phyloP scores from a whole-genome alignment of 140 eudicot species.

The Senecio squalidus region DNA sequence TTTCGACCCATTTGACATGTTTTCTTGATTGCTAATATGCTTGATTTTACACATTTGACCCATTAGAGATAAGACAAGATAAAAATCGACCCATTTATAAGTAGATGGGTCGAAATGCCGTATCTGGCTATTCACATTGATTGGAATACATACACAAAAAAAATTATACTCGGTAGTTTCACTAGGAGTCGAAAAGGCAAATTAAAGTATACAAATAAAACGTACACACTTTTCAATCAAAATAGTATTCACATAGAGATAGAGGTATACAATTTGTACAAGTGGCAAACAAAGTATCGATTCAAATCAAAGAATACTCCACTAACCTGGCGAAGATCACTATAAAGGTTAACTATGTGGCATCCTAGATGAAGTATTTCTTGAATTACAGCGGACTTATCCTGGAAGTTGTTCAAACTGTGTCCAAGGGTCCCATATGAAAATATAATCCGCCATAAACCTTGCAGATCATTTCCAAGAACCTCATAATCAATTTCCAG shows the following conservation, averaged over 20 bases:
- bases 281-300: too few species aligned
- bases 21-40: not conserved
- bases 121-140: too few species aligned
- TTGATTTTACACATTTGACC: too few species aligned
- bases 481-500: constrained; percentile 78
- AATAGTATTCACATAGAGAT: not conserved
- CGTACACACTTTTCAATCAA: too few species aligned
- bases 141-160: not conserved
- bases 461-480: constrained; percentile 70
- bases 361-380: constrained; percentile 63
- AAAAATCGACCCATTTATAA: too few species aligned
- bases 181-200: not conserved
- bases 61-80: not conserved
- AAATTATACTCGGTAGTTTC: too few species aligned
- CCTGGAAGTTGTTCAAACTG: constrained; percentile 25
- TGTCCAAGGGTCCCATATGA: constrained; percentile 50
- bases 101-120: too few species aligned
- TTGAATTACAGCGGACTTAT: constrained; percentile 32
- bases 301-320: not conserved
- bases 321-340: constrained; percentile 99
- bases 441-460: constrained; percentile 72
- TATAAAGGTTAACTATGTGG: constrained; percentile 56
- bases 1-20: too few species aligned
- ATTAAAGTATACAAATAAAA: not conserved
- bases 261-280: not conserved